Percentiles rank a stretch among this genome's conserved stretches.
Conservation (phyloP, 1,139 yeast species). For the Debaryomyces subglobosus region DNA sequence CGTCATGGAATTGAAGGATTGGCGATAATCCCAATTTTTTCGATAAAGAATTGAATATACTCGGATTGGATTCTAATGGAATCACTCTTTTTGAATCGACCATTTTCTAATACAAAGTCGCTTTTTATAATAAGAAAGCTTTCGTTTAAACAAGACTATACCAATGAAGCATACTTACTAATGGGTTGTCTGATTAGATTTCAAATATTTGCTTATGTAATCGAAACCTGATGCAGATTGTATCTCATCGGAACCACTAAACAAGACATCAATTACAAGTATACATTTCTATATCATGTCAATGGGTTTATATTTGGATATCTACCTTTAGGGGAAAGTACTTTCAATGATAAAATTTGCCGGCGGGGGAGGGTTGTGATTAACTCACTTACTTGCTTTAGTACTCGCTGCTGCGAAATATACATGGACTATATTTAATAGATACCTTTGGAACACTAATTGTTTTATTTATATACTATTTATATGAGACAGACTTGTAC, state of each 20-base stretch:
- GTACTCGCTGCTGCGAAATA: too few species aligned
- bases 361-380: too few species aligned
- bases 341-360: too few species aligned
- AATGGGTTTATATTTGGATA: too few species aligned
- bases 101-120: not conserved
- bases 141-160: not conserved
- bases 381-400: too few species aligned
- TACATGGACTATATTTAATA: too few species aligned
- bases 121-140: not conserved
- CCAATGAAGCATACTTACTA: not conserved
- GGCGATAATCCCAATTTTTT: conserved; percentile 67
- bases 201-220: not conserved
- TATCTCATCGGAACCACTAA: not conserved
- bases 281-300: too few species aligned
- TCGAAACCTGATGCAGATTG: not conserved
- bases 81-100: conserved; percentile 48
- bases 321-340: too few species aligned
- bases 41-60: conserved; percentile 74
- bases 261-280: not conserved
- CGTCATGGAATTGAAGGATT: conserved; percentile 70
- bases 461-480: too few species aligned
- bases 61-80: conserved; percentile 92
- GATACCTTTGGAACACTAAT: too few species aligned
- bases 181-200: not conserved
- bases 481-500: too few species aligned